Evolutionary conservation across 108 stramenopile genomes (phyloP).

Genomic region (Tribonema minus): DNA sequence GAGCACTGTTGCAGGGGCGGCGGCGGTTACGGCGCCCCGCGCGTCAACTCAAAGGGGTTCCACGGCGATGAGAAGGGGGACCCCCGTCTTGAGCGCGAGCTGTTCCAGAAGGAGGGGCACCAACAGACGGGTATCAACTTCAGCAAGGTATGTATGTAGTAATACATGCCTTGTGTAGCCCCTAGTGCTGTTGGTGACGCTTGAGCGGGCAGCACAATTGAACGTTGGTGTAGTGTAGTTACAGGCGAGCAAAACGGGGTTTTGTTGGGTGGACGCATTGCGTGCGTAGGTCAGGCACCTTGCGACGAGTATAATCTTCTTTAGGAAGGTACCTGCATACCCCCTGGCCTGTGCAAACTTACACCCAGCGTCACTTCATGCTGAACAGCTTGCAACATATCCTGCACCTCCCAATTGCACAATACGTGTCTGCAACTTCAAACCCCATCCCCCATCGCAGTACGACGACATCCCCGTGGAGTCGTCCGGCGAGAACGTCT

Average conservation of each 20-base stretch:
- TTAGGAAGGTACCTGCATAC: not conserved
- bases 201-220: not conserved
- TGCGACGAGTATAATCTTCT: not conserved
- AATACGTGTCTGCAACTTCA: too few relatives aligned
- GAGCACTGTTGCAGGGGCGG: conserved; percentile 37
- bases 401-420: too few relatives aligned
- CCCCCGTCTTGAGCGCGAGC: conserved; percentile 51
- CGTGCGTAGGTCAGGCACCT: not conserved
- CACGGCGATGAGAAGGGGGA: conserved; percentile 52
- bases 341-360: too few relatives aligned
- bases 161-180: not conserved
- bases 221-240: not conserved
- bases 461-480: too few relatives aligned
- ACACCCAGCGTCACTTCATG: too few relatives aligned
- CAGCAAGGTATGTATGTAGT: conserved; percentile 58
- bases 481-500: conserved; percentile 66
- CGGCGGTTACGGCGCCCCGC: conserved; percentile 12
- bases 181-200: not conserved
- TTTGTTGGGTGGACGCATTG: too few relatives aligned
- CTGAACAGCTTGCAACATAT: too few relatives aligned
- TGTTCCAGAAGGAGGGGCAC: conserved; percentile 56
- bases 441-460: conserved; percentile 57
- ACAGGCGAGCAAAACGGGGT: too few relatives aligned
- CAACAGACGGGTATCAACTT: conserved; percentile 99
- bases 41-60: conserved; percentile 54